Evolutionary conservation across 2,329 filamentous ascomycete species (phyloP).

Genomic region (Calonectria pteridis): DNA sequence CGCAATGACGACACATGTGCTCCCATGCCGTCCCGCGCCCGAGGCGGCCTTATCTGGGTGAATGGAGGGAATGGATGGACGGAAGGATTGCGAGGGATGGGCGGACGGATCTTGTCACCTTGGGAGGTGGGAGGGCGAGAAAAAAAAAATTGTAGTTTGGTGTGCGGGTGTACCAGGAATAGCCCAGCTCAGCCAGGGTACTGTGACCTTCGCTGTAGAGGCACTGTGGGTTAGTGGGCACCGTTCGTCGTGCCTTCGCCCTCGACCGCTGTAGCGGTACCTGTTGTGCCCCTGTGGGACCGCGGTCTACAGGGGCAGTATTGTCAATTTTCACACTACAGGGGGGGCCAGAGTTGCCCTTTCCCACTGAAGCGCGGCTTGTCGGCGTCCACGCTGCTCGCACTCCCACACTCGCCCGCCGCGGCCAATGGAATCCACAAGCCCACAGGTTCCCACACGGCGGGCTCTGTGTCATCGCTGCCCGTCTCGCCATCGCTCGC

Average conservation of each 20-base stretch:
- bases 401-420: conserved; percentile 12
- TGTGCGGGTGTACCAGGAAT: conserved; percentile 8
- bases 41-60: conserved; percentile 19
- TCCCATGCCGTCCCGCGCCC: conserved; percentile 17
- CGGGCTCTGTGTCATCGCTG: conserved; percentile 26
- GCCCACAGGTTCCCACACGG: conserved; percentile 15
- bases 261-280: conserved; percentile 22
- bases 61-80: conserved; percentile 22
- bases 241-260: conserved; percentile 1
- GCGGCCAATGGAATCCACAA: conserved; percentile 16
- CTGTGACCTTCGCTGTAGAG: conserved; percentile 11
- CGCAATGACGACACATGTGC: neutral
- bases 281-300: conserved; percentile 3
- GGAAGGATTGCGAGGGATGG: conserved; percentile 2
- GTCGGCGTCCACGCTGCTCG: neutral
- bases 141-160: conserved; percentile 6
- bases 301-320: neutral
- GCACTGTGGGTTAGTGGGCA: conserved; percentile 4
- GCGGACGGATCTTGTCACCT: conserved; percentile 6
- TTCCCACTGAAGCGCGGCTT: conserved; percentile 6
- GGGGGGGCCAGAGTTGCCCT: neutral
- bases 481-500: conserved; percentile 33
- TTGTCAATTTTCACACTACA: neutral
- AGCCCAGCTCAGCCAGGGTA: conserved; percentile 11
- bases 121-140: neutral